phyloP scores from a whole-genome alignment of 2,329 filamentous ascomycete genomes.

The Arthrobotrys conoides region DNA sequence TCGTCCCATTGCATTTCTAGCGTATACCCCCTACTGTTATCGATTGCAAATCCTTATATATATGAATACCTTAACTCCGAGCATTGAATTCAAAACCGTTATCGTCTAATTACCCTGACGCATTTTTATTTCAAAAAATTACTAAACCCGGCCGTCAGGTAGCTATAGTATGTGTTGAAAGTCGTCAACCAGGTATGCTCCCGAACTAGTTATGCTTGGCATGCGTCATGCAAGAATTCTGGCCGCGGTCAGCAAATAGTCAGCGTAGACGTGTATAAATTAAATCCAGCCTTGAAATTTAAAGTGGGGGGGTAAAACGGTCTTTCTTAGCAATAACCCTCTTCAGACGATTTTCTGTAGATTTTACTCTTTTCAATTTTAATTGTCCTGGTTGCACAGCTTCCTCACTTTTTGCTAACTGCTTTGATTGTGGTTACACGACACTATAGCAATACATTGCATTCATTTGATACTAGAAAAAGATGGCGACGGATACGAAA shows the following conservation, averaged over 20 bases:
- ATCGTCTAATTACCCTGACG: background rate
- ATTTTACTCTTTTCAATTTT: constrained; percentile 40
- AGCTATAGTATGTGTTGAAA: constrained; percentile 38
- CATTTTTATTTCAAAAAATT: background rate
- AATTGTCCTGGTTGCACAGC: constrained; percentile 9
- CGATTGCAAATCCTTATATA: constrained; percentile 3
- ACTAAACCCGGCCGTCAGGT: background rate
- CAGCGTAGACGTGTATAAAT: constrained; percentile 27
- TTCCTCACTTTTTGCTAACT: background rate
- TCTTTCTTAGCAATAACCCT: constrained; percentile 9
- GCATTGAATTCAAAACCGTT: background rate
- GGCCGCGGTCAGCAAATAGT: constrained; percentile 7
- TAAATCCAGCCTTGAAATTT: background rate
- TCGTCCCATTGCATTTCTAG: constrained; percentile 17
- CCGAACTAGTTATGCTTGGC: constrained; percentile 47
- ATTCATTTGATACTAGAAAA: too few relatives aligned
- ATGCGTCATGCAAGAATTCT: constrained; percentile 50
- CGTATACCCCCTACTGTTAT: constrained; percentile 23
- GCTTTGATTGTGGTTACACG: background rate
- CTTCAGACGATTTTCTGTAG: constrained; percentile 36
- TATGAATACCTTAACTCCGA: background rate
- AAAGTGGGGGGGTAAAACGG: background rate
- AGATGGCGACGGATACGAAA: constrained; percentile 22
- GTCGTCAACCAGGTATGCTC: constrained; percentile 7
- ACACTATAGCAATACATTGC: too few relatives aligned